Evolutionary conservation across 805 yeast species (phyloP).

Genomic region (Yarrowia yakushimensis): DNA sequence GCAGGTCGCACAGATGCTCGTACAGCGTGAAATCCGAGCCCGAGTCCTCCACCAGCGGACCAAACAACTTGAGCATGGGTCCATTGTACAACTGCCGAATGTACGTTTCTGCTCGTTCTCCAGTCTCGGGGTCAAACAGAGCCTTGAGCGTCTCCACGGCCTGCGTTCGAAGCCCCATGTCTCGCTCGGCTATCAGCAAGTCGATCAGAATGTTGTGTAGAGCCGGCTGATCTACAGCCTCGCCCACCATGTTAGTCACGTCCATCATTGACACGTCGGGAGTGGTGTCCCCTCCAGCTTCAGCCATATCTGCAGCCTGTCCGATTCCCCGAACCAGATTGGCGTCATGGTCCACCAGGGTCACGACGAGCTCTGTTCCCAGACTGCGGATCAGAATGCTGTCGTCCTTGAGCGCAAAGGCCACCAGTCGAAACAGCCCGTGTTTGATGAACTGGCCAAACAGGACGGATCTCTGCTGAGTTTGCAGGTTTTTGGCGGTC

Average conservation of each 20-base stretch:
- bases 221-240: conserved; percentile 18
- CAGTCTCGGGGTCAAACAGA: conserved; percentile 54
- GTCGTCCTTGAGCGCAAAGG: conserved; percentile 62
- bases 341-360: conserved; percentile 82
- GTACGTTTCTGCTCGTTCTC: background rate
- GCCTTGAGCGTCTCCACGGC: conserved; percentile 79
- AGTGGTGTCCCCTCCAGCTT: background rate
- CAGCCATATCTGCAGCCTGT: background rate
- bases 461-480: conserved; percentile 59
- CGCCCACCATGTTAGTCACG: background rate
- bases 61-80: background rate
- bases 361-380: conserved; percentile 76
- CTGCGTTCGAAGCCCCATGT: conserved; percentile 73
- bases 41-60: background rate
- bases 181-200: conserved; percentile 58
- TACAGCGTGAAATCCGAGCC: background rate
- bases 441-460: conserved; percentile 58
- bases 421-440: conserved; percentile 68
- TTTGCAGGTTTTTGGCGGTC: conserved; percentile 65
- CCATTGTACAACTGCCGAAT: conserved; percentile 3
- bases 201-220: conserved; percentile 44
- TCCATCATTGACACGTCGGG: conserved; percentile 16
- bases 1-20: conserved; percentile 65
- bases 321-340: conserved; percentile 44
- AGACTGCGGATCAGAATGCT: conserved; percentile 52